Evolutionary conservation across 495 filamentous ascomycete species (phyloP).

Genomic region (Aspergillus campestris): DNA sequence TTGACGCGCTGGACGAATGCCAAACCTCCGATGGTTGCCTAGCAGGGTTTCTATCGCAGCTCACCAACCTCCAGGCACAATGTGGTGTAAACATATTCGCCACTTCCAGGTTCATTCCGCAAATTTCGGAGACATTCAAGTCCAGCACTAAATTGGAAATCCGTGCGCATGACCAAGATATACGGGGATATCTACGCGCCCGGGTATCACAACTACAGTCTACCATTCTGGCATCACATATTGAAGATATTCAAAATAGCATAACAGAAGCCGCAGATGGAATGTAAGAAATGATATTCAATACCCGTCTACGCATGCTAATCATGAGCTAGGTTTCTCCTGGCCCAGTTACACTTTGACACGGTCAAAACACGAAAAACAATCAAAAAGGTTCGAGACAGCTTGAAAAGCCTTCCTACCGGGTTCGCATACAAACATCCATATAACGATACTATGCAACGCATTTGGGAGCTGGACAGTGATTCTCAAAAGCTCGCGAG

Average conservation of each 20-base stretch:
- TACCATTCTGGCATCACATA: constrained; percentile 7
- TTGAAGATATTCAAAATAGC: constrained; percentile 15
- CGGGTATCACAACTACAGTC: constrained; percentile 12
- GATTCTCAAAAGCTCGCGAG: constrained; percentile 15
- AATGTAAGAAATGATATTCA: constrained; percentile 25
- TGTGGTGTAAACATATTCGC: constrained; percentile 11
- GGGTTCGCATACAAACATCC: constrained; percentile 12
- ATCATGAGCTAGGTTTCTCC: constrained; percentile 37
- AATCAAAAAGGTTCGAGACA: constrained; percentile 15
- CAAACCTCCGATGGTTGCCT: constrained; percentile 2
- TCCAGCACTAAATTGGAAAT: constrained; percentile 14
- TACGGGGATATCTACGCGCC: constrained; percentile 18
- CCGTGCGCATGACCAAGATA: constrained; percentile 17
- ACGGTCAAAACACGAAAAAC: constrained; percentile 25
- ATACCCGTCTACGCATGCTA: not conserved
- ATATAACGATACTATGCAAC: constrained; percentile 16
- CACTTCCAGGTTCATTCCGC: constrained; percentile 18
- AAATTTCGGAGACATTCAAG: constrained; percentile 10
- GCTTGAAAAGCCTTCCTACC: constrained; percentile 21
- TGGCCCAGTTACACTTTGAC: constrained; percentile 43
- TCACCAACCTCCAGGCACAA: constrained; percentile 5
- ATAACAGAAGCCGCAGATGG: constrained; percentile 27
- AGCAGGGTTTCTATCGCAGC: constrained; percentile 4
- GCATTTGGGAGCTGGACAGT: constrained; percentile 22
- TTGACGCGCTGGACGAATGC: constrained; percentile 31